Conservation (phyloP, 1,139 yeast genomes). For the Hyphopichia khmerensis region DNA sequence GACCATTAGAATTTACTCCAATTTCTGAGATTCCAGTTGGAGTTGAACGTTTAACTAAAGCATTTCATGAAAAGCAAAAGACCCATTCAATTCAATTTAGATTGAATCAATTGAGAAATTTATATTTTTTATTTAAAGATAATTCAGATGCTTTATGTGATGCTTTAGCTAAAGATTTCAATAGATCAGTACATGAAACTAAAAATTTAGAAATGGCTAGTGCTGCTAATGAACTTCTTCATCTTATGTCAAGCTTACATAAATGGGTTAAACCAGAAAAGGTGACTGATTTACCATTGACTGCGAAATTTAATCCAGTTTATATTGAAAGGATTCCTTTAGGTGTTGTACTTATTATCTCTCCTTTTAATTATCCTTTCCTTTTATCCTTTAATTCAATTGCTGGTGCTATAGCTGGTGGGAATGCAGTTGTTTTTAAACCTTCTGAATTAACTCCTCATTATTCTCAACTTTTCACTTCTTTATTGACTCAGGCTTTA, state of each 20-base stretch:
- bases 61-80: conserved; percentile 49
- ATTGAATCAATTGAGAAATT: conserved; percentile 61
- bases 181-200: conserved; percentile 63
- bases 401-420: conserved; percentile 83
- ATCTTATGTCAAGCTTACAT: conserved; percentile 58
- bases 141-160: conserved; percentile 52
- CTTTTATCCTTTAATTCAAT: conserved; percentile 64
- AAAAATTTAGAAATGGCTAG: conserved; percentile 55
- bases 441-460: conserved; percentile 76
- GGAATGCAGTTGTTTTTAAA: conserved; percentile 79
- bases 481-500: conserved; percentile 52
- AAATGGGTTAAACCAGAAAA: conserved; percentile 60
- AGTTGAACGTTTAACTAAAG: conserved; percentile 39
- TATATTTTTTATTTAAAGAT: conserved; percentile 66
- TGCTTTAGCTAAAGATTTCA: conserved; percentile 67
- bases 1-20: conserved; percentile 43
- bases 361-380: conserved; percentile 90
- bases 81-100: conserved; percentile 58
- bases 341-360: conserved; percentile 73
- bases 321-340: conserved; percentile 65
- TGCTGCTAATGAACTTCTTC: conserved; percentile 54
- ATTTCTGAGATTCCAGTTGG: conserved; percentile 48
- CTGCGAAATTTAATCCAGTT: conserved; percentile 47
- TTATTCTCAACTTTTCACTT: conserved; percentile 55
- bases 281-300: conserved; percentile 44